These are phyloP conservation scores for Haematococcus lacustris DNA, from an alignment of 139 green algal species.

Conservation along the genomic window DNA sequence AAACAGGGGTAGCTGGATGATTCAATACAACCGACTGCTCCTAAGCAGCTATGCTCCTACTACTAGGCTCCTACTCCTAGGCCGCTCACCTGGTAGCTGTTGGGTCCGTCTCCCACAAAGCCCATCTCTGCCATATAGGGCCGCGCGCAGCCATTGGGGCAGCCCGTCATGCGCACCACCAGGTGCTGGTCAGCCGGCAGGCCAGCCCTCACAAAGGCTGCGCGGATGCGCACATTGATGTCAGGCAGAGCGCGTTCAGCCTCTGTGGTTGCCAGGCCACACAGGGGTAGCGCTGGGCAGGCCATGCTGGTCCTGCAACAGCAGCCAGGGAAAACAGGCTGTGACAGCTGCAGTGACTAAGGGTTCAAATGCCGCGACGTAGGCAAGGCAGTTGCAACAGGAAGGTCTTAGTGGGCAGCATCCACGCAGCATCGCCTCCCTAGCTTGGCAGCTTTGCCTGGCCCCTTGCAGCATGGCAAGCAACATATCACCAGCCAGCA, in stretches of 20 bases:
- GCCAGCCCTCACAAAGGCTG: slow-evolving; percentile 62
- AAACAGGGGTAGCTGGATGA: neutral
- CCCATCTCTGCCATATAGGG: slow-evolving; percentile 99
- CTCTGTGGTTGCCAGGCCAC: slow-evolving; percentile 93
- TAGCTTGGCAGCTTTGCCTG: no score
- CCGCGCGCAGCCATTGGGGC: slow-evolving; percentile 96
- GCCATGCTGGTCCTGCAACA: slow-evolving; percentile 75
- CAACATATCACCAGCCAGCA: no score
- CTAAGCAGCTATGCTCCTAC: neutral
- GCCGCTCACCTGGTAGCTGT: slow-evolving; percentile 81
- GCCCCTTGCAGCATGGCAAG: no score
- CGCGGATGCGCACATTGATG: slow-evolving; percentile 69
- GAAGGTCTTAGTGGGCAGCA: no score
- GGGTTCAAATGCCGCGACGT: no score
- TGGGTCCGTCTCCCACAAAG: slow-evolving; percentile 96
- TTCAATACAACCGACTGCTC: neutral
- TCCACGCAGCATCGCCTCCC: neutral
- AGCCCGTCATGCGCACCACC: slow-evolving; percentile 96
- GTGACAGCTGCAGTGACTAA: no score
- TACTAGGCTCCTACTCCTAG: neutral
- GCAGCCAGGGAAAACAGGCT: neutral
- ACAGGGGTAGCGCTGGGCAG: slow-evolving; percentile 95
- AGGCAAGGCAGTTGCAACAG: no score
- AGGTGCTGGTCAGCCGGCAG: slow-evolving; percentile 58
- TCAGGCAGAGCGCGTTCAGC: slow-evolving; percentile 91